Conservation (phyloP, 2,329 filamentous ascomycete genomes). For the Pseudogymnoascus sp. region DNA sequence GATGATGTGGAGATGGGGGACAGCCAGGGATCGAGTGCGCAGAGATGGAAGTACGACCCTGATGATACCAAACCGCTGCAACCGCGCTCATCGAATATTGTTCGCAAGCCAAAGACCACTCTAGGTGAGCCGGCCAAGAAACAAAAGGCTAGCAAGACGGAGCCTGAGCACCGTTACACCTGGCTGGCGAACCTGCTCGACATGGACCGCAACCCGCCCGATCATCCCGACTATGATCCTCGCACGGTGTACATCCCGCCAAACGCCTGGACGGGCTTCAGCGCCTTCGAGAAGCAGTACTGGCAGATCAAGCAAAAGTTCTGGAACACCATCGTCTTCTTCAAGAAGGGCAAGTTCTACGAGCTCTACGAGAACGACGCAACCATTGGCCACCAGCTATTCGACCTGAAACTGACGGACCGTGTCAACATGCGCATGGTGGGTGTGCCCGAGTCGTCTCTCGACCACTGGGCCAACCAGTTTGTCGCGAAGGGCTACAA, state of each 20-base stretch:
- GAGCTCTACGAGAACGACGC: slow-evolving; percentile 98
- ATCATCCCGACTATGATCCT: slow-evolving; percentile 83
- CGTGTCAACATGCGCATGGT: slow-evolving; percentile 99
- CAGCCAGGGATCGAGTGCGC: slow-evolving; percentile 61
- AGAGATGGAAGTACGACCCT: slow-evolving; percentile 72
- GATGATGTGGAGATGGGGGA: slow-evolving; percentile 41
- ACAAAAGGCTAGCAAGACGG: slow-evolving; percentile 63
- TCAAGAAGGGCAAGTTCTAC: slow-evolving; percentile 99
- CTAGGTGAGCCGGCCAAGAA: slow-evolving; percentile 26
- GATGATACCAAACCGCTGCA: slow-evolving; percentile 45
- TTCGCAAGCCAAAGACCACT: slow-evolving; percentile 27
- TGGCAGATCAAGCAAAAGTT: slow-evolving; percentile 99
- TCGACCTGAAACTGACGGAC: slow-evolving; percentile 95
- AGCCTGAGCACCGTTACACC: slow-evolving; percentile 77
- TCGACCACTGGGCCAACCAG: slow-evolving; percentile 97
- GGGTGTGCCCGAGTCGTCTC: slow-evolving; percentile 86
- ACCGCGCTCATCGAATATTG: slow-evolving; percentile 34
- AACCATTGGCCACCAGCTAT: slow-evolving; percentile 89
- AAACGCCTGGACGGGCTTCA: slow-evolving; percentile 71
- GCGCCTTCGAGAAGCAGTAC: slow-evolving; percentile 94
- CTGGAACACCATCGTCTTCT: slow-evolving; percentile 96
- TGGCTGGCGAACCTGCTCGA: slow-evolving; percentile 86
- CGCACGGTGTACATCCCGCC: slow-evolving; percentile 86
- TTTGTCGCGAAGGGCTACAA: slow-evolving; percentile 98
- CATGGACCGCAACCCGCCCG: slow-evolving; percentile 69